Percentiles rank a stretch among this genome's conserved stretches.
Evolutionary conservation across 2,329 filamentous ascomycete genomes (phyloP).

Genomic region (Ceratocystiopsis sp.): DNA sequence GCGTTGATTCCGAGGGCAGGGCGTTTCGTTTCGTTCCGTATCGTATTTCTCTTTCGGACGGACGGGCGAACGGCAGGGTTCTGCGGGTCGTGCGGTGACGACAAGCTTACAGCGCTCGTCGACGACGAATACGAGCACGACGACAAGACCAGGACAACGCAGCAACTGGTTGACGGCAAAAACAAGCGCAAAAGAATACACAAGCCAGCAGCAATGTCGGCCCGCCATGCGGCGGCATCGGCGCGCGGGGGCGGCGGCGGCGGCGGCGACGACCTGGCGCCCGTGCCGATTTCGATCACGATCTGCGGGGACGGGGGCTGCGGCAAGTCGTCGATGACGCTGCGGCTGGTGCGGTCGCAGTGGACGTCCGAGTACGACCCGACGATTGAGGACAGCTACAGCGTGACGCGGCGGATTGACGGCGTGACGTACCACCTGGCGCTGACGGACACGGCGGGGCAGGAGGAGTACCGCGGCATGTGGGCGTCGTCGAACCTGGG

Average conservation of each 20-base stretch:
- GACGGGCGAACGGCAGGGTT: too few relatives aligned
- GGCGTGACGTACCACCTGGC: slow-evolving; percentile 64
- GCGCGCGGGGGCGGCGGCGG: slow-evolving; percentile 6
- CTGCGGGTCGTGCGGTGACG: too few relatives aligned
- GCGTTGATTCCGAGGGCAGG: too few relatives aligned
- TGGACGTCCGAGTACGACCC: slow-evolving; percentile 76
- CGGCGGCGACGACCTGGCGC: slow-evolving; percentile 17
- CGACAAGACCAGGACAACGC: background rate
- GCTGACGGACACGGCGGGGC: slow-evolving; percentile 73
- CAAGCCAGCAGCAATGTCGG: too few relatives aligned
- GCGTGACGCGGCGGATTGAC: slow-evolving; percentile 63
- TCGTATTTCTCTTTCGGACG: too few relatives aligned
- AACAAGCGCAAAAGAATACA: too few relatives aligned
- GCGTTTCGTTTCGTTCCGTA: too few relatives aligned
- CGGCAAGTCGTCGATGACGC: slow-evolving; percentile 71
- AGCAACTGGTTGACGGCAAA: background rate
- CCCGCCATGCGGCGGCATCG: slow-evolving; percentile 1
- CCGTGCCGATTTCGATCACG: slow-evolving; percentile 53
- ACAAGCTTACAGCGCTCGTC: background rate
- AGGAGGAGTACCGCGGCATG: slow-evolving; percentile 78
- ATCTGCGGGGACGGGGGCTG: slow-evolving; percentile 77
- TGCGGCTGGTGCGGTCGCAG: slow-evolving; percentile 64
- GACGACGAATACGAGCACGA: background rate
- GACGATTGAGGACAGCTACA: slow-evolving; percentile 73
- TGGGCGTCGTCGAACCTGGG: slow-evolving; percentile 66